A percentile compares a stretch with the other conserved stretches of the same genome.
phyloP scores from a whole-genome alignment of 371 early-diverging fungal genomes.

The Phascolomyces articulosus region DNA sequence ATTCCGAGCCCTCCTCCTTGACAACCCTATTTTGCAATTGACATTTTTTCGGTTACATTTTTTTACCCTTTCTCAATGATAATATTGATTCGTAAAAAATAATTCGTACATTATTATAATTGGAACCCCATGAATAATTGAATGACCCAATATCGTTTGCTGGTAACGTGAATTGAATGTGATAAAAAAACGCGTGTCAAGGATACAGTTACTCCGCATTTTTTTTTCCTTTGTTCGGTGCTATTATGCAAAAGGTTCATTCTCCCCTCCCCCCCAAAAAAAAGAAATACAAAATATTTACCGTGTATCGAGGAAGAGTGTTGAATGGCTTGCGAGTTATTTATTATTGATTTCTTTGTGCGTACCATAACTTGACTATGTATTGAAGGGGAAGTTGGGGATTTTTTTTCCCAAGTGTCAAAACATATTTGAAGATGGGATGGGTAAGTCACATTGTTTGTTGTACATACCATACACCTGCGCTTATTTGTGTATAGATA shows the following conservation, averaged over 20 bases:
- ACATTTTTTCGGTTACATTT: no score
- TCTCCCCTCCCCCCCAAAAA: neutral
- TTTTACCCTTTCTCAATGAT: no score
- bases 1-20: no score
- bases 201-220: neutral
- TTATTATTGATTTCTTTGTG: slow-evolving; percentile 18
- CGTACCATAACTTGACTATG: slow-evolving; percentile 16
- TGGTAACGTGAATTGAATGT: neutral
- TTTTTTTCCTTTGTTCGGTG: neutral
- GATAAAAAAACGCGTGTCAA: neutral
- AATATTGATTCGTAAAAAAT: no score
- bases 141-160: neutral
- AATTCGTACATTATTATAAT: neutral
- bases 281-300: slow-evolving; percentile 1
- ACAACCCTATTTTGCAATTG: no score
- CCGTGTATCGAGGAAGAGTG: neutral
- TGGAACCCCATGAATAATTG: neutral
- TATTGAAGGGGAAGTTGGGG: neutral
- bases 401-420: neutral
- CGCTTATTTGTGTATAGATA: no score
- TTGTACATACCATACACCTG: no score
- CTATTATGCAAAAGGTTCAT: neutral
- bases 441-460: neutral
- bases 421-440: neutral
- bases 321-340: slow-evolving; percentile 3